Base-by-base conservation (phyloP, 768 basidiomycete genomes). In the Punctularia strigosozonata region DNA sequence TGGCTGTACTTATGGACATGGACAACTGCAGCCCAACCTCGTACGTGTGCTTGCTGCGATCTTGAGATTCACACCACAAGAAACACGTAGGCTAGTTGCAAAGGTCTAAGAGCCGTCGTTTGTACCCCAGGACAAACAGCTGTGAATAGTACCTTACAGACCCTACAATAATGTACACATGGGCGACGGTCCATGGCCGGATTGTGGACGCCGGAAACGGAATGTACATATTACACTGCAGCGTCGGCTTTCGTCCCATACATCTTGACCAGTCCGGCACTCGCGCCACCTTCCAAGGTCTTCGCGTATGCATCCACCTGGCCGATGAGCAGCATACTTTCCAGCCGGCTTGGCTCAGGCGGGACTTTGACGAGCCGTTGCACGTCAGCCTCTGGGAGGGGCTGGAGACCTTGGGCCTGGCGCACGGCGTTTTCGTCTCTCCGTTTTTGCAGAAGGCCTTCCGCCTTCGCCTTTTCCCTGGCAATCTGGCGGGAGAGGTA, bases 31-130 rank as follows among this genome's bases (percentile, higher is more conserved):
- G 84, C 86, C 90, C 0, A 87, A 90, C 50, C 76, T 99, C 23
- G 77, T 98, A 20, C 74, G 82, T 39, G 92, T 99, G 2, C 56
- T 98, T 31, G 90, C 90, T 1, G 90, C 89, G 26, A 90, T 98
- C 36, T 59, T 98, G 26, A 84, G 76, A 28, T 98, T 99, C 51
- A 98, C 94, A 1, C 94, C 94, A 2, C 86, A 92, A 50, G 94
- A 98, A 57, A 87, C 88, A 3, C 69, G 94, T 21, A 66, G 92
- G 32, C 65, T 98, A 26, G 73, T 91, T 42, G 79, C 92, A 6
- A 95, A 92, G 65, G 82, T 91, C 23, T 82, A 33, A 52, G n/a
- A n/a, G n/a, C n/a, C n/a, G n/a, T n/a, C n/a, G n/a, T n/a, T n/a
- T n/a, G n/a, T n/a, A n/a, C n/a, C n/a, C n/a, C n/a, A n/a, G n/a